Evolutionary conservation across 768 basidiomycete genomes (phyloP), one percentile per base, ranked within the genome.

Genomic region (Hypsizygus marmoreus): DNA sequence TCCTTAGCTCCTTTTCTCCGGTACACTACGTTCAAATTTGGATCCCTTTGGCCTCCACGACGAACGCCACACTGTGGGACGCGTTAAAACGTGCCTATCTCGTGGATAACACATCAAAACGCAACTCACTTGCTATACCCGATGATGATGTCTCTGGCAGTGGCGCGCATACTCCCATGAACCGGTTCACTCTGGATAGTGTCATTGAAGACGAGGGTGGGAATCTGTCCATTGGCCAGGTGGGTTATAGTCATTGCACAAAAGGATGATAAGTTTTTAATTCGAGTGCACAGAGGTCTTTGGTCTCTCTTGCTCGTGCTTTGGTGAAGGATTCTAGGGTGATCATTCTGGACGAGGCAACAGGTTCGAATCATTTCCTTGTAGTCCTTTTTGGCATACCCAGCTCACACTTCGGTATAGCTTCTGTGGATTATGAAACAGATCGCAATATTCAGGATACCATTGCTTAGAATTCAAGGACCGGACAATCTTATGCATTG

Each of bases 371-470:
- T 31, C 29, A 20, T 26, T 32, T 40, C 34, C 19, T 31, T 7
- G 13, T 34, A 34, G 36, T 31, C 5, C 22, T n/a, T 44, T 33
- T 35, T 4, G 48, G 13, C 1, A 41, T 20, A 22, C 31, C 4
- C 32, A 24, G 28, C 39, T 48, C 44, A 42, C 32, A 6, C 14
- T 47, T 22, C 23, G 45, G 24, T 38, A 29, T 39, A 79, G 89
- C 89, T n/a, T 88, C 87, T 9, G 89, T 93, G 22, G 91, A 93
- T 55, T 88, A 85, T 54, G 91, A 90, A 65, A 95, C 91, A 0
- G 94, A 97, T 68, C 72, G 82, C 47, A 90, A 89, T 62, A 93
- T 98, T 49, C 94, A 97, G 61, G 79, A 88, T 51, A 95, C 94
- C 4, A 95, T 97, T 51, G 77, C 89, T 1, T 73, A 74, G 86